Conservation (phyloP, 1,139 yeast species). For the Waltiozyma sp. region DNA sequence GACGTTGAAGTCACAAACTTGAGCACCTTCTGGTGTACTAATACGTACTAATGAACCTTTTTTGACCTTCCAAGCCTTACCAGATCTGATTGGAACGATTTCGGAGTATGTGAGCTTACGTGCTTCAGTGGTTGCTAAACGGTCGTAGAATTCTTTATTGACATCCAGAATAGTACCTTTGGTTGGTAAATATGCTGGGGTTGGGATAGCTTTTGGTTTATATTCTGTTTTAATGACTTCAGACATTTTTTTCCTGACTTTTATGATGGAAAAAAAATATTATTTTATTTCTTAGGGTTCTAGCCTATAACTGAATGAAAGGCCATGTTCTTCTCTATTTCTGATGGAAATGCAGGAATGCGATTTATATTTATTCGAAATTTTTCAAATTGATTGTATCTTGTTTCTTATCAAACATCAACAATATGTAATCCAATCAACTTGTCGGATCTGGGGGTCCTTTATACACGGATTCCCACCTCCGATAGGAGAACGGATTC, state of each 20-base stretch:
- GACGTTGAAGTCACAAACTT: slow-evolving; percentile 57
- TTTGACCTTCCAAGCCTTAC: slow-evolving; percentile 50
- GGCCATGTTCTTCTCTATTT: too few species aligned
- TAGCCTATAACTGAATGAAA: too few species aligned
- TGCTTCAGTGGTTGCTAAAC: slow-evolving; percentile 30
- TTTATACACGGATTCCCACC: too few species aligned
- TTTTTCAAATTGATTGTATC: too few species aligned
- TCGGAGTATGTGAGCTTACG: slow-evolving; percentile 12
- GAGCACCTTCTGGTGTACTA: slow-evolving; percentile 59
- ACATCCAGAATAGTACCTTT: slow-evolving; percentile 40
- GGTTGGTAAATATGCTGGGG: slow-evolving; percentile 48
- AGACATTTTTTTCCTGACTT: neutral
- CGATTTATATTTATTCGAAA: too few species aligned
- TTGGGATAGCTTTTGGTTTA: slow-evolving; percentile 24
- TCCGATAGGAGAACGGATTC: too few species aligned
- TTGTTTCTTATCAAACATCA: too few species aligned
- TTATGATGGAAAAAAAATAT: too few species aligned
- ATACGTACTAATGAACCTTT: slow-evolving; percentile 47
- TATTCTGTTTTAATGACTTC: slow-evolving; percentile 8
- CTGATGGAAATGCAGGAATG: too few species aligned
- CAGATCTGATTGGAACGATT: slow-evolving; percentile 40
- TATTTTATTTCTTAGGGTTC: too few species aligned
- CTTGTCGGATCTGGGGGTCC: too few species aligned
- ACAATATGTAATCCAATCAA: too few species aligned
- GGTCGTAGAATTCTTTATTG: slow-evolving; percentile 33